A percentile compares a stretch with the other conserved stretches of the same genome.
phyloP scores from a whole-genome alignment of 257 asterid genomes.

The Solanum appendiculatum region DNA sequence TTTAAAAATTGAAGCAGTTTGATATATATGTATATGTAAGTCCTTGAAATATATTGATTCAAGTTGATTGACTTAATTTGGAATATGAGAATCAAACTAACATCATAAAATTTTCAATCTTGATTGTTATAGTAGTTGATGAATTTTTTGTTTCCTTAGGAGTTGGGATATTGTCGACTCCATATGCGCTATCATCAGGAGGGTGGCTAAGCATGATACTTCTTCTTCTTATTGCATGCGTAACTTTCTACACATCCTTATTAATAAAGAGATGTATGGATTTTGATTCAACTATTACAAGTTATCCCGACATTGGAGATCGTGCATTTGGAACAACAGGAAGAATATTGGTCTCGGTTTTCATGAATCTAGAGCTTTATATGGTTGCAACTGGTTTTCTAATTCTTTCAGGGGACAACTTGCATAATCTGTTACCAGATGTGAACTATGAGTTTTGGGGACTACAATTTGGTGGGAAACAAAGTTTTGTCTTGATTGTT shows the following conservation, averaged over 20 bases:
- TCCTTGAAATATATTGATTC: not conserved
- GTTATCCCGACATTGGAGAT: constrained; percentile 71
- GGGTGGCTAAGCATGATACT: constrained; percentile 78
- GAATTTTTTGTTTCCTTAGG: constrained; percentile 27
- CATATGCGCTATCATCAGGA: constrained; percentile 71
- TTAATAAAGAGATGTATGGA: constrained; percentile 78
- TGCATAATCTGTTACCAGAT: constrained; percentile 40
- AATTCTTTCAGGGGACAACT: constrained; percentile 77
- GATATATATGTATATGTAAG: not conserved
- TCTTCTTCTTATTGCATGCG: constrained; percentile 50
- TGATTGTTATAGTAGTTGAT: not conserved
- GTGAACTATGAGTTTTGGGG: constrained; percentile 24
- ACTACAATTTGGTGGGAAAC: constrained; percentile 34
- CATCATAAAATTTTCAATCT: not conserved
- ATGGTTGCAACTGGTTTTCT: constrained; percentile 85
- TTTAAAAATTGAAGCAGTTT: not conserved
- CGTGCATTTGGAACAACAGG: constrained; percentile 74
- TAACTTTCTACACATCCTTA: constrained; percentile 56
- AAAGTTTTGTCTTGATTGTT: constrained; percentile 38
- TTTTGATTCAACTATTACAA: constrained; percentile 45
- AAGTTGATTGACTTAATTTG: not conserved
- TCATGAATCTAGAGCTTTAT: constrained; percentile 64
- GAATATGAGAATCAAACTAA: not conserved
- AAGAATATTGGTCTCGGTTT: constrained; percentile 38
- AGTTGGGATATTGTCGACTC: constrained; percentile 74